Evolutionary conservation across 305 asterid species (phyloP), one percentile per base, ranked within the genome.

Genomic region (Nicotiana rustica): DNA sequence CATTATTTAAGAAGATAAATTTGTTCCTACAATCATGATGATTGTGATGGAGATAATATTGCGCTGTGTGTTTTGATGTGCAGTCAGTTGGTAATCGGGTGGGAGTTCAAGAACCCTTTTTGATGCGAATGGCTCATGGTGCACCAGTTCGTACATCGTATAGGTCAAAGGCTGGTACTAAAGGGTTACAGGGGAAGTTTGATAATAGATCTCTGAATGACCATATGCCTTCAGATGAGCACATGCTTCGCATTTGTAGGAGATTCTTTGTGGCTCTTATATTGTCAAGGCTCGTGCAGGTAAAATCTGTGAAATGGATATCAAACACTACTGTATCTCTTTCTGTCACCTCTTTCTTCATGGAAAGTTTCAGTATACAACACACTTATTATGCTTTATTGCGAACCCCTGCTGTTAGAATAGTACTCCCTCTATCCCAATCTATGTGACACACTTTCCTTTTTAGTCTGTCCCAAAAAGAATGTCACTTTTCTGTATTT

Each of bases 121-220:
- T 97, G 86, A 97, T 97, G 99, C 97, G 97, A 82, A 92, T 95
- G 99, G 99, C 99, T 80, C 99, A 97, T 87, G 98, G 99, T 18
- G 98, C 93, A 17, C 96, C 97, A 82, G 83, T 88, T 85, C 89
- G 92, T 67, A 70, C 89, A 69, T 87, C 91, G 64, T 86, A 83
- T 78, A 92, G 90, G 88, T 81, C 91, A 81, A 91, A 89, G 86
- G 83, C 88, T 81, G 88, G 81, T 78, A 82, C 86, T 82, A 94
- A 93, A 85, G 90, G 89, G 67, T 83, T 91, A 78, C 93, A 82
- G 79, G 92, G 92, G 82, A 91, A 87, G 78, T 71, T 56, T 79
- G 93, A 92, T 82, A 56, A 69, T 35, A 88, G 82, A 84, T 69
- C 33, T 83, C 94, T 91, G 85, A 86, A 87, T 78, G 83, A 81